phyloP scores from a whole-genome alignment of 2,329 filamentous ascomycete species.

The Microsporum canis region DNA sequence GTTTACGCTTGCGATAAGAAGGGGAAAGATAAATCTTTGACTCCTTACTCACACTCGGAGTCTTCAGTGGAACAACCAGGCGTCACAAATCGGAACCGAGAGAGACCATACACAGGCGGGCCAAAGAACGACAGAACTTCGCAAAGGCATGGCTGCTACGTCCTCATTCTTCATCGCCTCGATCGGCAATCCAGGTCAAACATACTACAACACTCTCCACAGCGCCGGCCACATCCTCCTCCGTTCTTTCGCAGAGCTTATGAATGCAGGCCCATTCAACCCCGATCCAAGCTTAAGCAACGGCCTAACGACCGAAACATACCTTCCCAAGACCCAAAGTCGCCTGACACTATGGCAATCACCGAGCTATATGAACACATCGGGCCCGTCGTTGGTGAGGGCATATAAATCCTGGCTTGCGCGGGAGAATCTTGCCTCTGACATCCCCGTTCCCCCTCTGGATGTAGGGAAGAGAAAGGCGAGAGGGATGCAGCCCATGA shows the following conservation, averaged over 20 bases:
- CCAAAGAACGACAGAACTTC: neutral
- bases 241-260: slow-evolving; percentile 44
- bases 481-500: slow-evolving; percentile 9
- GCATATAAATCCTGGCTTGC: slow-evolving; percentile 46
- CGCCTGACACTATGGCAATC: slow-evolving; percentile 63
- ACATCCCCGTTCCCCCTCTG: slow-evolving; percentile 4
- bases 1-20: no score
- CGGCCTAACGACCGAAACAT: slow-evolving; percentile 43
- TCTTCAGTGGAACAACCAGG: no score
- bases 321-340: slow-evolving; percentile 32
- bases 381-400: slow-evolving; percentile 56
- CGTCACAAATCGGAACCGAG: no score
- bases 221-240: slow-evolving; percentile 76
- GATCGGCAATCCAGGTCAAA: slow-evolving; percentile 66
- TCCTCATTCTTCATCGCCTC: slow-evolving; percentile 59
- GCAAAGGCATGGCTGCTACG: neutral
- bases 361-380: slow-evolving; percentile 71
- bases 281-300: slow-evolving; percentile 34
- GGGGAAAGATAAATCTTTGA: no score
- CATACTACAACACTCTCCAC: slow-evolving; percentile 68
- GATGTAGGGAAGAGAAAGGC: slow-evolving; percentile 16
- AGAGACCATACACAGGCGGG: neutral
- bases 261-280: slow-evolving; percentile 40
- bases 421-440: neutral
- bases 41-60: no score